A percentile compares a stretch with the other conserved stretches of the same genome.
Conservation (phyloP, 345 rosid genomes). For the Crucihimalaya himalaica region DNA sequence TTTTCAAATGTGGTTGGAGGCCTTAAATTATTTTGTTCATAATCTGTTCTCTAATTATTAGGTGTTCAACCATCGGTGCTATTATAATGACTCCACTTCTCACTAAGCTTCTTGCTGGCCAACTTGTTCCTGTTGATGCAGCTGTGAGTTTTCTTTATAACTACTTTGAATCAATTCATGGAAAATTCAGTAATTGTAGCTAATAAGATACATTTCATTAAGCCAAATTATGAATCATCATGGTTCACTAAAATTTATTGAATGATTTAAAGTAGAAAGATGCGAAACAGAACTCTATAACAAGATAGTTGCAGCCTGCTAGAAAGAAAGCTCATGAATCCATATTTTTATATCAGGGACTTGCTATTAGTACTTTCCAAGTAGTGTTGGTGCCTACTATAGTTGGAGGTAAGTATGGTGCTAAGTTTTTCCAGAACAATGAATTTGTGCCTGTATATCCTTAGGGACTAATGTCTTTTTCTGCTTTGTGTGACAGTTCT, state of each 20-base stretch:
- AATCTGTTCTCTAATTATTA: constrained; percentile 28
- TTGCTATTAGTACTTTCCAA: constrained; percentile 95
- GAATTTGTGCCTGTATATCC: background rate
- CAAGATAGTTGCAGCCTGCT: background rate
- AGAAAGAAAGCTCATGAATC: background rate
- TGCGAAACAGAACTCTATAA: background rate
- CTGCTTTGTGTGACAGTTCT: constrained; percentile 58
- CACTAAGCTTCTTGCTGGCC: constrained; percentile 98
- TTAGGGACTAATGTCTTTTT: background rate
- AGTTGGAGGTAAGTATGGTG: constrained; percentile 62
- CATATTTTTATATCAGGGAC: constrained; percentile 57
- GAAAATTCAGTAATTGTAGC: background rate
- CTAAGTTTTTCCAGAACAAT: constrained; percentile 4
- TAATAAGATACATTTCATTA: background rate
- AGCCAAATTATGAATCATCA: background rate
- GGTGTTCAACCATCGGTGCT: constrained; percentile 98
- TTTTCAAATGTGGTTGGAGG: constrained; percentile 8
- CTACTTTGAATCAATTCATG: background rate
- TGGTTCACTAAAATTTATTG: background rate
- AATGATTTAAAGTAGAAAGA: constrained; percentile 7
- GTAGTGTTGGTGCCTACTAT: constrained; percentile 90
- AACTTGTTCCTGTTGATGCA: constrained; percentile 98
- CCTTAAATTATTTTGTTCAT: background rate
- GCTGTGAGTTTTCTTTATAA: constrained; percentile 54
- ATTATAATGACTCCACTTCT: constrained; percentile 98